phyloP scores from a whole-genome alignment of 2,329 filamentous ascomycete genomes.

The Sporothrix protearum region DNA sequence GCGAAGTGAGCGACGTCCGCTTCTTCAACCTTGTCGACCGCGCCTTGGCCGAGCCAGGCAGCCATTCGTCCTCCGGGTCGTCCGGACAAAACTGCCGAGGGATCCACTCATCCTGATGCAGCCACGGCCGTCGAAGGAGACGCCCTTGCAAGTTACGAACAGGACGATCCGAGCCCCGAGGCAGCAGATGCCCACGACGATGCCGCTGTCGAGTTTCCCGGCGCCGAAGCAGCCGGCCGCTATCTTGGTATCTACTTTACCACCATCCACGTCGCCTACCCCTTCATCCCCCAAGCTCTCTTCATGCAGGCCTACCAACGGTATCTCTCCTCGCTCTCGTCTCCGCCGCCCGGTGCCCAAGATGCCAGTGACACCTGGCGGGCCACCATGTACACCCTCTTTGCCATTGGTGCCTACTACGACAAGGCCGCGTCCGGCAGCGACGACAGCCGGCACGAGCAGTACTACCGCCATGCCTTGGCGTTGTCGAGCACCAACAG shows the following conservation, averaged over 20 bases:
- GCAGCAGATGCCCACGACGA: background rate
- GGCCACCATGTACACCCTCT: slow-evolving; percentile 29
- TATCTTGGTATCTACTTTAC: slow-evolving; percentile 33
- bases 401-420: slow-evolving; percentile 37
- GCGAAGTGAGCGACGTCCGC: slow-evolving; percentile 39
- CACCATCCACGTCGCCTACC: slow-evolving; percentile 38
- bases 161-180: slow-evolving; percentile 18
- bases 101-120: background rate
- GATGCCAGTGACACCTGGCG: slow-evolving; percentile 19
- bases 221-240: slow-evolving; percentile 18
- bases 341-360: no score
- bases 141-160: slow-evolving; percentile 30
- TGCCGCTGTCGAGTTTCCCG: slow-evolving; percentile 16
- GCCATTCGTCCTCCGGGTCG: background rate
- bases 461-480: slow-evolving; percentile 33
- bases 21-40: slow-evolving; percentile 38
- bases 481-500: slow-evolving; percentile 27
- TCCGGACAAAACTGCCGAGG: background rate
- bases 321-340: background rate
- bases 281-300: slow-evolving; percentile 33
- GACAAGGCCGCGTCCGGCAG: slow-evolving; percentile 29
- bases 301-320: slow-evolving; percentile 26
- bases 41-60: slow-evolving; percentile 26
- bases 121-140: slow-evolving; percentile 14
- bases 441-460: slow-evolving; percentile 26